A percentile compares a stretch with the other conserved stretches of the same genome.
phyloP scores from a whole-genome alignment of 768 basidiomycete species.

The Phanerochaete sordida region DNA sequence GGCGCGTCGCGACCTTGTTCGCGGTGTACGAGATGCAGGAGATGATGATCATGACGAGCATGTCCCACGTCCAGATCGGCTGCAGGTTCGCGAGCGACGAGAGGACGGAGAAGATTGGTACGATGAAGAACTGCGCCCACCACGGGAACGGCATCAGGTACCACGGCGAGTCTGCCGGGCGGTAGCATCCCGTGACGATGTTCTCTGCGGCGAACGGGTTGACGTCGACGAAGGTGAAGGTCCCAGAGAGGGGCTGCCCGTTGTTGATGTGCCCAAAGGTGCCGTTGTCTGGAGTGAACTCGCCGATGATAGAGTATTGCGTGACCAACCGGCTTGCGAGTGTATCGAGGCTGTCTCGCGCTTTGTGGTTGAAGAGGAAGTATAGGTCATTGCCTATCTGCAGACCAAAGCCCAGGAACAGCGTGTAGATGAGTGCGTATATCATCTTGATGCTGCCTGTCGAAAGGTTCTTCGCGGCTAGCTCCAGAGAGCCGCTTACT shows the following conservation, averaged over 20 bases:
- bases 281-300: conserved; percentile 56
- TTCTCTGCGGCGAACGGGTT: conserved; percentile 42
- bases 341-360: conserved; percentile 49
- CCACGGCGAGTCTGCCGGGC: conserved; percentile 64
- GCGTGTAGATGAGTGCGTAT: conserved; percentile 77
- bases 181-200: conserved; percentile 60
- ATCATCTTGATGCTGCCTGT: conserved; percentile 83
- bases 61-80: conserved; percentile 63
- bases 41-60: conserved; percentile 80
- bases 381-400: conserved; percentile 81
- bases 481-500: conserved; percentile 78
- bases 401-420: conserved; percentile 79
- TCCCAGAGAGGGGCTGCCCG: conserved; percentile 46
- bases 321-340: conserved; percentile 49
- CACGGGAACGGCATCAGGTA: conserved; percentile 74
- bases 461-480: conserved; percentile 80
- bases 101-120: conserved; percentile 66
- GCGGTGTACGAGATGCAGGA: conserved; percentile 74
- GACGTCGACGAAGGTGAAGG: conserved; percentile 61
- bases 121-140: conserved; percentile 71
- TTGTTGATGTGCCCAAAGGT: conserved; percentile 37
- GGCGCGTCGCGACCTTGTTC: conserved; percentile 77
- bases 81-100: conserved; percentile 75
- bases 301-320: conserved; percentile 52
- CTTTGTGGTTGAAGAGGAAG: conserved; percentile 57